Percentiles rank a stretch among this genome's conserved stretches.
Evolutionary conservation across 345 rosid genomes (phyloP).

Genomic region (Camelina sativa): DNA sequence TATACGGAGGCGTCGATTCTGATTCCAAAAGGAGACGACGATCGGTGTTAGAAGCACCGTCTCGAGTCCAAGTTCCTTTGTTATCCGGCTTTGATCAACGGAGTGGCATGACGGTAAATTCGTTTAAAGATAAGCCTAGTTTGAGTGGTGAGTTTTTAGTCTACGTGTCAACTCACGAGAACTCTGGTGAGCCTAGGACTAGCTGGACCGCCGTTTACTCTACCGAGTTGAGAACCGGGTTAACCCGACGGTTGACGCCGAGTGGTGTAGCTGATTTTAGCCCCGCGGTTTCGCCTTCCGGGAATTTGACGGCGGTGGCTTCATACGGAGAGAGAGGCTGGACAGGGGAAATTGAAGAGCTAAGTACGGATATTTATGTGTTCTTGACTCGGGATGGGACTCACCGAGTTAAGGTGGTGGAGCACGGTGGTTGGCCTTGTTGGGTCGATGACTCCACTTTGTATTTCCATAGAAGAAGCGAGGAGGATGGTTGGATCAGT

Average conservation of each 20-base stretch:
- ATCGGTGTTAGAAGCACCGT: conserved; percentile 50
- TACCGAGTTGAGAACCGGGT: conserved; percentile 60
- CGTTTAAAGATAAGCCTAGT: conserved; percentile 77
- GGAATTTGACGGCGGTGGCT: conserved; percentile 72
- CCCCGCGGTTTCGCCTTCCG: conserved; percentile 86
- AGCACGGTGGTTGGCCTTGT: conserved; percentile 92
- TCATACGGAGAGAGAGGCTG: conserved; percentile 74
- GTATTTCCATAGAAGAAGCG: conserved; percentile 73
- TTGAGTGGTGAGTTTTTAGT: conserved; percentile 59
- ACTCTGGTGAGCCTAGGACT: conserved; percentile 63
- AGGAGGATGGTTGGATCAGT: conserved; percentile 73
- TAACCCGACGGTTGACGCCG: conserved; percentile 75
- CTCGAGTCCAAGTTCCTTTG: conserved; percentile 60
- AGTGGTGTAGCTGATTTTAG: conserved; percentile 71
- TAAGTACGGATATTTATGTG: conserved; percentile 71
- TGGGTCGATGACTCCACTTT: conserved; percentile 82
- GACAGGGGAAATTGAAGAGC: conserved; percentile 78
- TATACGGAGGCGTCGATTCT: conserved; percentile 29
- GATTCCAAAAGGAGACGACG: conserved; percentile 43
- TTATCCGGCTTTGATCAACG: conserved; percentile 38
- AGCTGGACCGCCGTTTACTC: conserved; percentile 89
- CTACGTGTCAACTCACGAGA: conserved; percentile 84
- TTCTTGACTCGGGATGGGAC: conserved; percentile 80
- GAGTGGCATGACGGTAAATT: conserved; percentile 51
- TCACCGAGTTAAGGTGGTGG: conserved; percentile 69